Percentiles rank a stretch among this genome's conserved stretches.
Evolutionary conservation across 768 basidiomycete species (phyloP).

Genomic region (Neoboletus magnificus): DNA sequence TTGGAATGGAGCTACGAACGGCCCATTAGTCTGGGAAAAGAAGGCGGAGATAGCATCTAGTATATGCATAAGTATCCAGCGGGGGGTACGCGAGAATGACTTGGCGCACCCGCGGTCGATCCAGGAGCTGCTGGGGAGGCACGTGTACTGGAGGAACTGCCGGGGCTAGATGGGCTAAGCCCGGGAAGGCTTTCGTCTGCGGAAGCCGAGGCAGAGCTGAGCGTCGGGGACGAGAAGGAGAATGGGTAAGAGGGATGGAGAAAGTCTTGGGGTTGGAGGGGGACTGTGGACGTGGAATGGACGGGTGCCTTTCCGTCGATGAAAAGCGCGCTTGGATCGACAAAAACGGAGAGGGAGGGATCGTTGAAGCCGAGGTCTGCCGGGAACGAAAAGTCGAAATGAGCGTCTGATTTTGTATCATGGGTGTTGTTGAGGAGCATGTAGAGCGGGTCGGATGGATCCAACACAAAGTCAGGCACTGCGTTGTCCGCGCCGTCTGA

Average conservation of each 20-base stretch:
- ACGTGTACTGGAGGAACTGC: conserved; percentile 28
- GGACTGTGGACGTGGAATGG: conserved; percentile 14
- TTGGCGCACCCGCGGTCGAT: conserved; percentile 18
- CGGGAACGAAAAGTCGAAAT: conserved; percentile 38
- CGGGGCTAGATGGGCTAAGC: conserved; percentile 24
- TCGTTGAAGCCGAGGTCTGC: conserved; percentile 66
- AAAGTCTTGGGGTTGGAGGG: conserved; percentile 30
- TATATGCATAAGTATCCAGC: conserved; percentile 14
- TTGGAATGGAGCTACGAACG: conserved; percentile 35
- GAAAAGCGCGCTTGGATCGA: conserved; percentile 66
- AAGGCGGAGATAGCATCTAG: conserved; percentile 21
- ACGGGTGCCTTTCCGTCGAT: conserved; percentile 28
- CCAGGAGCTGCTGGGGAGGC: conserved; percentile 30
- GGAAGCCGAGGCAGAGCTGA: conserved; percentile 33
- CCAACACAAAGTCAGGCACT: conserved; percentile 43
- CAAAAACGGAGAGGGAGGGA: conserved; percentile 40
- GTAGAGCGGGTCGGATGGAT: conserved; percentile 57
- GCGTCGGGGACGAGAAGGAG: conserved; percentile 38
- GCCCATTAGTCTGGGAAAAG: conserved; percentile 12
- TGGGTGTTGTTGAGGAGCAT: conserved; percentile 50
- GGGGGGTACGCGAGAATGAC: not conserved
- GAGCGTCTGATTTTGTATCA: conserved; percentile 33
- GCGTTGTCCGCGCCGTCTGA: conserved; percentile 11
- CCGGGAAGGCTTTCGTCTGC: conserved; percentile 27
- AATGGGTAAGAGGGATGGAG: conserved; percentile 37